Base-by-base conservation (phyloP, 129 eudicot species). In the Helichrysum umbraculigerum region DNA sequence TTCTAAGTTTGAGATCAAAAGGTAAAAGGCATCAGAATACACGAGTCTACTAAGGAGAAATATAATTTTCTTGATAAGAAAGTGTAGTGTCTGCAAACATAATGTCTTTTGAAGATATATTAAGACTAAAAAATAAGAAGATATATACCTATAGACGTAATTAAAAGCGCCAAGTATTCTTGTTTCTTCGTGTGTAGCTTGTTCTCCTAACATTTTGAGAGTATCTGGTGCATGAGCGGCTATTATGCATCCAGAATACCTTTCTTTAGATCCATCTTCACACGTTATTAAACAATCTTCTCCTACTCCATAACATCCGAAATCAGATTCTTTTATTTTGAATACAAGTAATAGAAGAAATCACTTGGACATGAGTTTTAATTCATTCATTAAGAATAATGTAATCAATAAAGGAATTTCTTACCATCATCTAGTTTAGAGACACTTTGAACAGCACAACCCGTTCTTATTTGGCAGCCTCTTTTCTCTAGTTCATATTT, bases 141-240 rank as follows among this genome's bases (percentile, higher is more conserved):
- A 19, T 16, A 7, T n/a, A 30, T 73, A 89, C 99, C 99, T 95
- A 61, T 87, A 91, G n/a, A 86, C 92, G 62, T 95, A 91, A 73
- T 81, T 91, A 85, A 95, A 95, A 61, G 99, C 87, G 42, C 99
- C 97, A 32, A 95, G 87, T 77, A 95, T 79, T 80, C 91, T 78
- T 63, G 5, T 39, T 91, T 95, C 99, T 29, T 95, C 89, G 8
- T 78, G 62, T 8, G 99, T 95, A 62, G 95, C 95, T 70, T 91
- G 73, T 19, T 88, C 84, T 62, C 98, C 99, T 82, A 95, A 82
- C 76, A 95, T 75, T 50, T 76, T 83, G 41, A 95, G 84, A 73
- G 97, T 86, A 79, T 95, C 97, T 4, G 99, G 99, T 10, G 99
- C 99, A 83, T 91, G 96, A 42, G 89, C 80, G 44, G 89, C 95